Evolutionary conservation across 169 alveolate species (phyloP), one percentile per base, ranked within the genome.

Genomic region (Babesia microti): DNA sequence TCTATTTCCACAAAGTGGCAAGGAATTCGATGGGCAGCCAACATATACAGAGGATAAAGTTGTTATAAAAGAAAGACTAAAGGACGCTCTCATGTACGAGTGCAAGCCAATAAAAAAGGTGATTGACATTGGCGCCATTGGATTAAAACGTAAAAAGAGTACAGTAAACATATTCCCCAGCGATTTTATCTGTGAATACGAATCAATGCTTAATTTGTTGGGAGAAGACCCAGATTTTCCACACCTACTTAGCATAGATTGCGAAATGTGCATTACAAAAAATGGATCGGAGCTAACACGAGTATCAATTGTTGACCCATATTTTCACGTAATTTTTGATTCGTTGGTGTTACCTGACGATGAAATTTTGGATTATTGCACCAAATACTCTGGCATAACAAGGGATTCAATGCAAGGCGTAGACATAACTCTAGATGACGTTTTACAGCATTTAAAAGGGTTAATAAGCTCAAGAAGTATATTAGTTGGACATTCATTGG

Each of bases 221-320:
- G n/a, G 41, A 7, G 37, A 21, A 4, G 65, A 69, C 21, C 51
- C 43, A n/a, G 54, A 35, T 22, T 42, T 69, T 27, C 32, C 48
- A 19, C 59, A 59, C n/a, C 35, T 54, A 7, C 55, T 53, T 43
- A 63, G 72, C 37, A 53, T 69, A 14, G 80, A 69, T 29, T 69
- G 80, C 41, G 80, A 69, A 41, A 69, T 69, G 80, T 60, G 63
- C 7, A 58, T 61, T 39, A 56, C 80, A 6, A 19, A 37, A 15
- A 11, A 24, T 7, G 45, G 46, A 12, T 59, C 59, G 12, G 73
- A 37, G 24, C 58, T 69, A 24, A 63, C 80, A 17, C 47, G 68
- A 37, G 37, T 69, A 21, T 59, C 80, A 0, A 47, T 69, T 2
- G 74, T 69, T 11, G 80, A 69, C 43, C 47, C 58, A 17, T 53